These are phyloP conservation scores for Epithemia pelagica DNA, from an alignment of 108 stramenopile genomes.

Conservation along the genomic window DNA sequence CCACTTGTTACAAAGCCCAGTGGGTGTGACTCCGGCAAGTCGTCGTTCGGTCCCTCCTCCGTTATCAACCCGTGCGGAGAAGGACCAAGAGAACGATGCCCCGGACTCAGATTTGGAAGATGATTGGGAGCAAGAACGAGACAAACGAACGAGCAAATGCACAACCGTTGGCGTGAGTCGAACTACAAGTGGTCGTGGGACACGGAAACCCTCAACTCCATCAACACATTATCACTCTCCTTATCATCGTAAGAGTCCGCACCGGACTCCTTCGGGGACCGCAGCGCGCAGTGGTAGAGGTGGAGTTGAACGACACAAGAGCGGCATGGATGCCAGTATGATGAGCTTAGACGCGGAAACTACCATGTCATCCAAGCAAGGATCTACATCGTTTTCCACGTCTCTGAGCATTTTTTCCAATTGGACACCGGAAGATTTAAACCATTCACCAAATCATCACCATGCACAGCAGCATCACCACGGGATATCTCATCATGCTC, in stretches of 20 bases:
- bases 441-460: not conserved
- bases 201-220: no score
- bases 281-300: not conserved
- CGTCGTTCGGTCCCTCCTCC: no score
- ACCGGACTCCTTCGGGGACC: not conserved
- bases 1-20: no score
- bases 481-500: no score
- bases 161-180: no score
- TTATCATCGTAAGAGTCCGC: not conserved
- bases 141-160: not conserved
- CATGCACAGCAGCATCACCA: no score
- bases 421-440: not conserved
- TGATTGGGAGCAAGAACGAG: conserved; percentile 11
- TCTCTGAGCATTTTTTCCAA: not conserved
- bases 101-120: conserved; percentile 11
- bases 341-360: not conserved
- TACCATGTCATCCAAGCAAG: not conserved
- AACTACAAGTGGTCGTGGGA: no score
- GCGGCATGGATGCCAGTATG: not conserved
- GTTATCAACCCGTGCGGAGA: no score
- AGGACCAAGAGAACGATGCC: no score
- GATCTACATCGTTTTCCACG: not conserved
- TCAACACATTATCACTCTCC: no score
- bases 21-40: no score
- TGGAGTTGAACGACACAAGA: not conserved